Percentiles rank a stretch among this genome's conserved stretches.
Evolutionary conservation across 768 basidiomycete species (phyloP).

Genomic region (Lepiota venenata): DNA sequence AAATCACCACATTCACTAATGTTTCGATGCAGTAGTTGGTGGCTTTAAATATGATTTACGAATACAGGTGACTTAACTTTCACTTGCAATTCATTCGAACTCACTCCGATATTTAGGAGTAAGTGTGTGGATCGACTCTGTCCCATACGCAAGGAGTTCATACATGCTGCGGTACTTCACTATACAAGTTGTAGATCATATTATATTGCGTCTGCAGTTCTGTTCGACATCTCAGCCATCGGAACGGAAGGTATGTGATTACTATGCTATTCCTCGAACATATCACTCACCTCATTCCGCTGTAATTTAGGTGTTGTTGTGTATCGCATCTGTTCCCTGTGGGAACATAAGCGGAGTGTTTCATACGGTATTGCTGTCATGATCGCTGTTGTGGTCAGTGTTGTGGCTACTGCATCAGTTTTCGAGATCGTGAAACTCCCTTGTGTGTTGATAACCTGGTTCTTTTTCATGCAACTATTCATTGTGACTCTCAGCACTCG

Average conservation of each 20-base stretch:
- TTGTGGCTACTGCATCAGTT: not conserved
- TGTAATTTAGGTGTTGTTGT: not conserved
- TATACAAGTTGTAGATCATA: not conserved
- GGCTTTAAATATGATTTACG: not conserved
- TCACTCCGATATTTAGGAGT: not conserved
- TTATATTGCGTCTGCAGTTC: not conserved
- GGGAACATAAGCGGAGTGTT: not conserved
- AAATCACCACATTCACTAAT: not conserved
- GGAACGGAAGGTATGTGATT: slow-evolving; percentile 4
- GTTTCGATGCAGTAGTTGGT: not conserved
- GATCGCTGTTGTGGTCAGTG: not conserved
- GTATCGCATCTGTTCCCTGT: slow-evolving; percentile 1
- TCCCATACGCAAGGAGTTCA: not conserved
- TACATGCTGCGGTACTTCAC: no score
- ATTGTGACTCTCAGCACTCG: not conserved
- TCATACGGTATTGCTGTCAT: not conserved
- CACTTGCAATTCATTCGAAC: no score
- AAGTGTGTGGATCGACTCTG: not conserved
- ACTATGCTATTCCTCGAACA: not conserved
- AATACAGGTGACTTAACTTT: not conserved
- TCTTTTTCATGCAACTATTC: not conserved
- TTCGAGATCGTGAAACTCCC: not conserved
- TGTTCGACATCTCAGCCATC: not conserved
- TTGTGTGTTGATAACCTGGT: not conserved
- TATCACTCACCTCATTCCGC: not conserved